Evolutionary conservation across 768 basidiomycete species (phyloP), one percentile per base, ranked within the genome.

Genomic region (Naganishia vaughanmartiniae): DNA sequence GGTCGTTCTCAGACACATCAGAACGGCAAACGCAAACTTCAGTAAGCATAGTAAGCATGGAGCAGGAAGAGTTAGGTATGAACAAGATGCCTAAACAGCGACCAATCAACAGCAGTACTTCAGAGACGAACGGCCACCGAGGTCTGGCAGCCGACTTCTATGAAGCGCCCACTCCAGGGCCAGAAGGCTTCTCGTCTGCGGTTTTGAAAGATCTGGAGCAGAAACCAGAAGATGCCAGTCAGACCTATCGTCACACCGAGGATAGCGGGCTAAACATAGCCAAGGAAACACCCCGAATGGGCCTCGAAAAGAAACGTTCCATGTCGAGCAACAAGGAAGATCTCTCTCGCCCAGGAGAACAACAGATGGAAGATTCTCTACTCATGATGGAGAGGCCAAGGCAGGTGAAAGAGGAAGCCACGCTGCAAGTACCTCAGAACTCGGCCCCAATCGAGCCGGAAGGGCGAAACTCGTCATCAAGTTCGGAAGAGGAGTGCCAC

Each of bases 91-190:
- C 17, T 26, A 30, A 55, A 34, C 28, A 11, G 28, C 54, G 3
- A 34, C 57, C n/a, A 39, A 28, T 34, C 17, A 26, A 4, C 39
- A 28, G 30, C 26, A 21, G 24, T 10, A 63, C 24, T 26, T 21
- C 2, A 10, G 31, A 54, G 17, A 45, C 46, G 17, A 53, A 9
- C 14, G 21, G 17, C 24, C 17, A n/a, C 0, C 53, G 54, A 9
- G 67, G 67, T 17, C 14, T 54, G 19, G 67, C 67, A 21, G 54
- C 67, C n/a, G 26, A 42, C 15, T 68, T 56, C 26, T 56, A 33
- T n/a, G 48, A 66, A 28, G 65, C 53, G 5, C 53, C 65, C 1
- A 39, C 48, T 24, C 65, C 53, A 3, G 39, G 48, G 10, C 26
- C 46, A 33, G 30, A 31, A 7, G 65, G 30, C 7, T 53, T 53